phyloP scores from a whole-genome alignment of 768 basidiomycete species.

The Suillus lakei region DNA sequence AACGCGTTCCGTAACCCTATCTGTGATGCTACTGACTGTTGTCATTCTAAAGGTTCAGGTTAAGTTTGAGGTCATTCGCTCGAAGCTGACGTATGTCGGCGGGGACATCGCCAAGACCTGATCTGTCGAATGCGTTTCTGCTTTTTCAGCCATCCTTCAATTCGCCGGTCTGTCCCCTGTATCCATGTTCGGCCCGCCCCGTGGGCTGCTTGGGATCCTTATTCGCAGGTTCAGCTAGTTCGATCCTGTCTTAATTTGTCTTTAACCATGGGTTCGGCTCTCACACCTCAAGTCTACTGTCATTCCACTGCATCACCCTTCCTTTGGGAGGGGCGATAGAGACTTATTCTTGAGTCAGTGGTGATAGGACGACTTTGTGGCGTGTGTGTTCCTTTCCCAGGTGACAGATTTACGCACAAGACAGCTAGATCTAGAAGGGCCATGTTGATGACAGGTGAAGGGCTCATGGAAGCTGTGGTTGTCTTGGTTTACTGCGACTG shows the following conservation, averaged over 20 bases:
- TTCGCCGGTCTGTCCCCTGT: slow-evolving; percentile 22
- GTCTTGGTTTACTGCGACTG: slow-evolving; percentile 25
- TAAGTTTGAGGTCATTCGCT: slow-evolving; percentile 4
- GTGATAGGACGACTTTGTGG: slow-evolving; percentile 31
- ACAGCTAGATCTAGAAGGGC: slow-evolving; percentile 6
- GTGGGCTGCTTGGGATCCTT: slow-evolving; percentile 7
- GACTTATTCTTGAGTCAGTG: slow-evolving; percentile 59
- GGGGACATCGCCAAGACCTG: slow-evolving; percentile 39
- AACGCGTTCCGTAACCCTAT: not conserved
- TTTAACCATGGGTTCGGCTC: slow-evolving; percentile 16
- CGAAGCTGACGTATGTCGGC: slow-evolving; percentile 3
- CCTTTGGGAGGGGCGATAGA: slow-evolving; percentile 54
- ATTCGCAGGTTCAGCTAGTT: slow-evolving; percentile 10
- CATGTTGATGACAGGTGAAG: slow-evolving; percentile 20
- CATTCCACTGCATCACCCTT: slow-evolving; percentile 43
- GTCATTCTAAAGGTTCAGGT: slow-evolving; percentile 11
- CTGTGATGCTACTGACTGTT: not conserved
- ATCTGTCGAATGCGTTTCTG: slow-evolving; percentile 19
- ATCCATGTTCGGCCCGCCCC: not conserved
- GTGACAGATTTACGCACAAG: slow-evolving; percentile 29
- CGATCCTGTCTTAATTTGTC: slow-evolving; percentile 20
- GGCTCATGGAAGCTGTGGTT: slow-evolving; percentile 21
- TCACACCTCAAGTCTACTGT: slow-evolving; percentile 19
- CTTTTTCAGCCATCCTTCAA: slow-evolving; percentile 28
- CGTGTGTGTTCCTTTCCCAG: slow-evolving; percentile 12